Percentiles rank a stretch among this genome's conserved stretches.
These are phyloP conservation scores for Neodidymelliopsis sp. DNA, from an alignment of 2,329 filamentous ascomycete species.

Conservation along the genomic window DNA sequence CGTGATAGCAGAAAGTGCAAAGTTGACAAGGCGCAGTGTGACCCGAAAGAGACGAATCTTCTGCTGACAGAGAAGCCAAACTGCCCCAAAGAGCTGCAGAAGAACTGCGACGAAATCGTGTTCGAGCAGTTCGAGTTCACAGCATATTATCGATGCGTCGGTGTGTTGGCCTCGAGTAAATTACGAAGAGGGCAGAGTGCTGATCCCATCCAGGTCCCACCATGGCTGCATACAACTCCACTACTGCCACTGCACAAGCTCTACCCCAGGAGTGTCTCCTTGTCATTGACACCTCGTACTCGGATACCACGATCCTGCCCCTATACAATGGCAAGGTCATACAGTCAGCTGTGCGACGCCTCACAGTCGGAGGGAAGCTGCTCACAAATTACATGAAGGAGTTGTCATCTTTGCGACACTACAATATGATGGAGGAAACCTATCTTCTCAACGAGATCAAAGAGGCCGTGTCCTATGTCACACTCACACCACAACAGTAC, in stretches of 20 bases:
- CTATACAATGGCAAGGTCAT: conserved; percentile 81
- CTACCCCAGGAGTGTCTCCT: conserved; percentile 81
- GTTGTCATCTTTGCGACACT: conserved; percentile 86
- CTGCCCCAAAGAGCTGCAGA: conserved; percentile 78
- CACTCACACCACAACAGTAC: conserved; percentile 69
- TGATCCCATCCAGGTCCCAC: conserved; percentile 63
- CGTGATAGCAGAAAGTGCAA: neutral
- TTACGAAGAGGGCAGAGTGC: neutral
- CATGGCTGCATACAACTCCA: conserved; percentile 78
- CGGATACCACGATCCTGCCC: conserved; percentile 89
- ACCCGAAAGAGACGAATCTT: conserved; percentile 82
- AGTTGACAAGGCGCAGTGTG: conserved; percentile 58
- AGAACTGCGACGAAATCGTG: conserved; percentile 93
- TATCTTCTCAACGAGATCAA: conserved; percentile 97
- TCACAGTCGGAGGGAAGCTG: conserved; percentile 92
- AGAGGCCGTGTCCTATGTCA: conserved; percentile 85
- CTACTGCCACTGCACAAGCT: conserved; percentile 53
- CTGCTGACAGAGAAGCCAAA: conserved; percentile 88
- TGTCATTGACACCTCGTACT: conserved; percentile 90
- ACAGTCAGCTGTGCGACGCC: conserved; percentile 79
- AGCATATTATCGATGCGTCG: conserved; percentile 79
- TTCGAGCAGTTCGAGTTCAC: conserved; percentile 97
- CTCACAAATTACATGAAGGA: conserved; percentile 93
- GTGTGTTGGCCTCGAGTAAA: conserved; percentile 47
- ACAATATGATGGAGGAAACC: conserved; percentile 93